Percentiles rank a stretch among this genome's conserved stretches.
Conservation (phyloP, 225 moss, liverwort and hornwort species). For the Climacium dendroides region DNA sequence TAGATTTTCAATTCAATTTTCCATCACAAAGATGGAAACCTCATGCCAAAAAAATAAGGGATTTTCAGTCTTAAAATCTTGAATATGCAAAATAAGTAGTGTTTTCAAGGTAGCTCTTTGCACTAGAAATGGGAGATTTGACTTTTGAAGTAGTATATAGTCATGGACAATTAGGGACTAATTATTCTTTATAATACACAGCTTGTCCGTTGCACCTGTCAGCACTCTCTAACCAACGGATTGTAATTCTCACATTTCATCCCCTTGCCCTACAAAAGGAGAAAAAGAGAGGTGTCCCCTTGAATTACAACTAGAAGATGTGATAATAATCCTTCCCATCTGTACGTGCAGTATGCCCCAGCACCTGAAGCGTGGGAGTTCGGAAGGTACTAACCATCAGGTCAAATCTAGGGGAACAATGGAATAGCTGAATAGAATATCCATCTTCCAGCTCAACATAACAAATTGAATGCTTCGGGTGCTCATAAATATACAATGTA, state of each 20-base stretch:
- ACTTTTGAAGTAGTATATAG: too few relatives aligned
- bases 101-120: background rate
- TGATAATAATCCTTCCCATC: background rate
- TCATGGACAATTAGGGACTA: background rate
- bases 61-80: background rate
- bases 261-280: background rate
- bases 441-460: background rate
- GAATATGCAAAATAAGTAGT: background rate
- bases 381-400: background rate
- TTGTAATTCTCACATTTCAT: background rate
- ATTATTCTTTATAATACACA: background rate
- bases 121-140: background rate
- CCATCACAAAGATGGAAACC: background rate
- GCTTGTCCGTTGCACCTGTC: background rate
- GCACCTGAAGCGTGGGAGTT: background rate
- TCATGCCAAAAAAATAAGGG: too few relatives aligned
- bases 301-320: background rate
- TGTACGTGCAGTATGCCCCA: background rate
- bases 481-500: background rate
- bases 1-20: background rate
- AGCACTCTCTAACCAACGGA: background rate
- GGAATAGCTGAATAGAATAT: background rate
- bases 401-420: constrained; percentile 2
- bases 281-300: background rate
- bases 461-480: background rate